A percentile compares a stretch with the other conserved stretches of the same genome.
Evolutionary conservation across 306 rosid genomes (phyloP).

Genomic region (Rosa rugosa): DNA sequence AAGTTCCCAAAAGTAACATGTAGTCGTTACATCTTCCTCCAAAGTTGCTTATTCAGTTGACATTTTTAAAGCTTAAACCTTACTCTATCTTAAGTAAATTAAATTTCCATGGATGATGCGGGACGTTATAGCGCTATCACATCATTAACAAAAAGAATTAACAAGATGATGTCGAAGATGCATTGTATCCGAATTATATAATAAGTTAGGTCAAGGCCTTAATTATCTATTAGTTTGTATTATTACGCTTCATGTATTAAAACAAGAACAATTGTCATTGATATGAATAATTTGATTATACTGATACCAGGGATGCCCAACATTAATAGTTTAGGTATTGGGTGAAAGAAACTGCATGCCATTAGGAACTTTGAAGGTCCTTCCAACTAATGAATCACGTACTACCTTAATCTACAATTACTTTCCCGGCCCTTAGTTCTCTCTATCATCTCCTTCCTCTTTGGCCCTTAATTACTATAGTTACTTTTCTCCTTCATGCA

Average conservation of each 20-base stretch:
- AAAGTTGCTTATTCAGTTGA: background rate
- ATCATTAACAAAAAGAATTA: background rate
- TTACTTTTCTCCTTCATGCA: background rate
- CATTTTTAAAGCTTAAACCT: background rate
- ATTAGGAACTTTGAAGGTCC: background rate
- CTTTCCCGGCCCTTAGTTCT: background rate
- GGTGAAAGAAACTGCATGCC: background rate
- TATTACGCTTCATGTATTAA: too few species aligned
- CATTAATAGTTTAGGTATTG: background rate
- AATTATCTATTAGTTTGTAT: background rate
- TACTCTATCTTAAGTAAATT: background rate
- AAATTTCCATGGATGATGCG: background rate
- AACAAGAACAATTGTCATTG: background rate
- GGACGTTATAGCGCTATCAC: background rate
- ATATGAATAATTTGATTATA: background rate
- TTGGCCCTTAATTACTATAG: background rate
- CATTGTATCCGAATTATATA: background rate
- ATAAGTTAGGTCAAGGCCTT: background rate
- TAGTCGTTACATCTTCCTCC: background rate
- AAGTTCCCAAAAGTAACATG: background rate
- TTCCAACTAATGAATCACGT: background rate
- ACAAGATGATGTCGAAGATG: background rate
- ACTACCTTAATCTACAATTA: background rate
- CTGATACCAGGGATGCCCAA: background rate
- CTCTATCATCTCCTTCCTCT: background rate